Conservation (phyloP, 129 eudicot species). For the Arctium minus region DNA sequence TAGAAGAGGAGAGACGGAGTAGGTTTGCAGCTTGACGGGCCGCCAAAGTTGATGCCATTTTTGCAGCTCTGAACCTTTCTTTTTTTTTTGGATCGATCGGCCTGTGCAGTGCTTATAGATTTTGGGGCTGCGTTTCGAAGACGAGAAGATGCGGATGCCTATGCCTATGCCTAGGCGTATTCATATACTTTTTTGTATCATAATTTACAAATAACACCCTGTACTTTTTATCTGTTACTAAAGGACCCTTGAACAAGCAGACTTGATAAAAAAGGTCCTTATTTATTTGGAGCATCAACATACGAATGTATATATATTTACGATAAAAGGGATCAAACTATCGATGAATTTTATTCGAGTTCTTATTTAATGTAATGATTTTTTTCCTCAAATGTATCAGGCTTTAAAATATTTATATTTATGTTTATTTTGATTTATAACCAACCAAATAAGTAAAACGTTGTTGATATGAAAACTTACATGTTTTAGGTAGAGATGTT, state of each 20-base stretch:
- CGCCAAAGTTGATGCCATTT: constrained; percentile 60
- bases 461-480: too few species aligned
- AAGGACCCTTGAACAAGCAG: not conserved
- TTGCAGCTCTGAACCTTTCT: not conserved
- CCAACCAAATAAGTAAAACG: too few species aligned
- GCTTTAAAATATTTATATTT: too few species aligned
- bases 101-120: not conserved
- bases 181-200: not conserved
- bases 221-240: not conserved
- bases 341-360: too few species aligned
- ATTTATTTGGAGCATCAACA: not conserved
- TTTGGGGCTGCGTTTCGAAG: not conserved
- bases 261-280: not conserved
- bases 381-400: too few species aligned
- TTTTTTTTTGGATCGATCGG: not conserved
- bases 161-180: not conserved
- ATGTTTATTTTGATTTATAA: too few species aligned
- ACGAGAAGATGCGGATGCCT: constrained; percentile 4
- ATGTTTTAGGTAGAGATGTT: too few species aligned
- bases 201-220: not conserved
- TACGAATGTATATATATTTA: too few species aligned
- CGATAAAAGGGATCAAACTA: too few species aligned
- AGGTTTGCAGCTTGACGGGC: constrained; percentile 69
- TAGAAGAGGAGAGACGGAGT: constrained; percentile 55
- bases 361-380: too few species aligned